Conservation (phyloP, 2,329 filamentous ascomycete species). For the Venturia nashicola region DNA sequence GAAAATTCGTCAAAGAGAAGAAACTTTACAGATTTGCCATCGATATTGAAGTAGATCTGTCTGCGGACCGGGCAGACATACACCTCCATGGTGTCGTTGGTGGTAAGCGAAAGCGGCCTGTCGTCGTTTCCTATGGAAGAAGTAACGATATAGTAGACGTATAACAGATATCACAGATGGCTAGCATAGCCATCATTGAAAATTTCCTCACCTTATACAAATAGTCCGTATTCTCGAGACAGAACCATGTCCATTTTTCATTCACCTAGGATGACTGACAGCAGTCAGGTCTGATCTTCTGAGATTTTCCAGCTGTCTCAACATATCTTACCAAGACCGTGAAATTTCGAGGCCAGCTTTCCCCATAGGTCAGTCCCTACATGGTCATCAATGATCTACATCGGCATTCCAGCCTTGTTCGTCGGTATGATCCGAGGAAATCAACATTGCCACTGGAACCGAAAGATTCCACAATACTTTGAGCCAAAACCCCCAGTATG, state of each 20-base stretch:
- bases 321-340: too few relatives aligned
- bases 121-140: background rate
- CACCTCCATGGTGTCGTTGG: background rate
- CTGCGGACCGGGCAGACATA: background rate
- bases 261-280: background rate
- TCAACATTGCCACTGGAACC: background rate
- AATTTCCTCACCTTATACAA: background rate
- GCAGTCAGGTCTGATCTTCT: too few relatives aligned
- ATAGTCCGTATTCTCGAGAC: background rate
- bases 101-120: background rate
- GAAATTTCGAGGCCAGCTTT: background rate
- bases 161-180: background rate
- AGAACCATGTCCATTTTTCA: background rate
- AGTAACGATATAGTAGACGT: background rate
- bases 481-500: too few relatives aligned
- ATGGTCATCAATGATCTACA: background rate
- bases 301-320: too few relatives aligned
- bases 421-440: background rate
- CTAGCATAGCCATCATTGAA: background rate
- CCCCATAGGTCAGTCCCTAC: background rate
- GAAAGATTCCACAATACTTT: background rate
- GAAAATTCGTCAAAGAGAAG: background rate
- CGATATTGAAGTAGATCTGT: background rate
- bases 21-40: background rate
- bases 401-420: background rate